A percentile compares a stretch with the other conserved stretches of the same genome.
These are phyloP conservation scores for Aspergillus haitiensis DNA, from an alignment of 495 filamentous ascomycete genomes.

Conservation along the genomic window DNA sequence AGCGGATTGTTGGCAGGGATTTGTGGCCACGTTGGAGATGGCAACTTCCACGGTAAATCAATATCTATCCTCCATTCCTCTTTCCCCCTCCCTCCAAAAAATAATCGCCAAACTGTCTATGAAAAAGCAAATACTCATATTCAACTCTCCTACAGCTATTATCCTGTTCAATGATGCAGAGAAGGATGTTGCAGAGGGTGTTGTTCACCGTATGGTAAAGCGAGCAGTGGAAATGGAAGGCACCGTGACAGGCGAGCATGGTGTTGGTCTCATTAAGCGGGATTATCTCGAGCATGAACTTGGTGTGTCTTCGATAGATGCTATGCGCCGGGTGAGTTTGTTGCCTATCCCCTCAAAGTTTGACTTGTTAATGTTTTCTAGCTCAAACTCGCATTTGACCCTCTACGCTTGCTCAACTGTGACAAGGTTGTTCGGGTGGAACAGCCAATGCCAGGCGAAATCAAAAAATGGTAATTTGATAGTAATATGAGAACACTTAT, in stretches of 20 bases:
- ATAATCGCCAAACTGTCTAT: neutral
- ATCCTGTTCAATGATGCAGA: conserved; percentile 48
- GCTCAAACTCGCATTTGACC: conserved; percentile 67
- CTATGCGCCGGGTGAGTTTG: conserved; percentile 60
- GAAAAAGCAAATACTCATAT: neutral
- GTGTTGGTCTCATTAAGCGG: conserved; percentile 60
- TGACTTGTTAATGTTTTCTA: conserved; percentile 25
- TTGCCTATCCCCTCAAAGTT: neutral
- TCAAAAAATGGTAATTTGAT: conserved; percentile 41
- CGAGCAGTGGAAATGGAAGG: conserved; percentile 64
- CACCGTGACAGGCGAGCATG: conserved; percentile 65
- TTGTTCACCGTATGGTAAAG: conserved; percentile 62
- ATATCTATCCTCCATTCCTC: conserved; percentile 1
- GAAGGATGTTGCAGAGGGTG: conserved; percentile 45
- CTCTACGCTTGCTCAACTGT: conserved; percentile 64
- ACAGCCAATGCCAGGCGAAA: conserved; percentile 37
- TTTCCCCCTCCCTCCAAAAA: neutral
- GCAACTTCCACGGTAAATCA: conserved; percentile 61
- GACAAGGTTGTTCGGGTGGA: conserved; percentile 63
- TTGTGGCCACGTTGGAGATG: conserved; percentile 69
- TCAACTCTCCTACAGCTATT: conserved; percentile 12
- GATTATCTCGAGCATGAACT: conserved; percentile 52
- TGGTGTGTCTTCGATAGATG: conserved; percentile 45
- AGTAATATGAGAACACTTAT: neutral
- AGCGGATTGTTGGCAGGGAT: conserved; percentile 59